phyloP scores from a whole-genome alignment of 2,329 filamentous ascomycete species.

The Neofusicoccum sp. region DNA sequence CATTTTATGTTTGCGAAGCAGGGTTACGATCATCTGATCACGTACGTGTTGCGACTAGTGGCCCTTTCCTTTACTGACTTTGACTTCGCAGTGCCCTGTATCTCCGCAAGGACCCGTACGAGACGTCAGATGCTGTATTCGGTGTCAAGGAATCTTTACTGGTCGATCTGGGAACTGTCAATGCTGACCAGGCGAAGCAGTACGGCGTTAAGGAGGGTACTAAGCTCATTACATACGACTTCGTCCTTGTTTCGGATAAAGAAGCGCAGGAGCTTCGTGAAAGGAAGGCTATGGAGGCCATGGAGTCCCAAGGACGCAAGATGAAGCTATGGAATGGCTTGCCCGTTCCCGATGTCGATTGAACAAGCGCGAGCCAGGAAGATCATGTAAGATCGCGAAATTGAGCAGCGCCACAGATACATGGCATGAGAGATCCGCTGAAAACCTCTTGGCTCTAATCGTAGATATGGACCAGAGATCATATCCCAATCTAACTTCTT shows the following conservation, averaged over 20 bases:
- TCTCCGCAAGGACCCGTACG: slow-evolving; percentile 73
- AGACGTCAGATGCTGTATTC: slow-evolving; percentile 81
- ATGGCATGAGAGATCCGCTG: too few species aligned
- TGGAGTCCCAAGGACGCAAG: slow-evolving; percentile 63
- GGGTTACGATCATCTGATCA: slow-evolving; percentile 77
- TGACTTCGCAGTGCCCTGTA: slow-evolving; percentile 63
- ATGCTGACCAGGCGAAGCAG: slow-evolving; percentile 54
- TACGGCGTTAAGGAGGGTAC: slow-evolving; percentile 65
- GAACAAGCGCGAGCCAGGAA: neutral
- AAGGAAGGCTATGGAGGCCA: slow-evolving; percentile 63
- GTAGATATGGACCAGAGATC: too few species aligned
- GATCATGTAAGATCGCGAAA: neutral
- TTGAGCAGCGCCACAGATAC: too few species aligned
- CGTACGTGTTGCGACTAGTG: slow-evolving; percentile 56
- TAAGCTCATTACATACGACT: slow-evolving; percentile 68
- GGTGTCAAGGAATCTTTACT: slow-evolving; percentile 79
- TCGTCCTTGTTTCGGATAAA: slow-evolving; percentile 70
- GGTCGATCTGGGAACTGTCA: slow-evolving; percentile 60
- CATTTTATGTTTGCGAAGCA: slow-evolving; percentile 86
- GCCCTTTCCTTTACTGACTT: neutral
- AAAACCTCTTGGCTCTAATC: too few species aligned
- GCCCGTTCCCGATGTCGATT: slow-evolving; percentile 69
- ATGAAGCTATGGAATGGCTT: slow-evolving; percentile 75
- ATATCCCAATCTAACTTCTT: too few species aligned
- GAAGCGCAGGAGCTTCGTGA: slow-evolving; percentile 68